Base-by-base conservation (phyloP, 805 yeast genomes). In the Torulaspora microellipsoides region DNA sequence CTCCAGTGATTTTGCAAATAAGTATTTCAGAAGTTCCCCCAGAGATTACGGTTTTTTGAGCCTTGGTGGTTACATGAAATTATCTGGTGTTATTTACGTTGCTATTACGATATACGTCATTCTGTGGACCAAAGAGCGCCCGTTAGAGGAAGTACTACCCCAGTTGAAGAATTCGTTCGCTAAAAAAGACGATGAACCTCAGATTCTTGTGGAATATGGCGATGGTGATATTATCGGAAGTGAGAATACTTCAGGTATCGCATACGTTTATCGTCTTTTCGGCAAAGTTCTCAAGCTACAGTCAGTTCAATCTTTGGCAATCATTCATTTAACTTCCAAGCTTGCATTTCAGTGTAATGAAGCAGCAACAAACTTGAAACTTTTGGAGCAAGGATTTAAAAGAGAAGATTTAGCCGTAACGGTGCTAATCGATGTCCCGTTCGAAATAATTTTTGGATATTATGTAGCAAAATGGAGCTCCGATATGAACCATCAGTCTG, bases 301-400 rank as follows among this genome's bases (percentile, higher is more conserved):
- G 9, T 80, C 86, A 47, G 83, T 93, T 35, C 89, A 80, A 60
- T 71, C 81, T 6, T 78, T 93, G 53, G 81, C 88, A 15, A 51
- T 80, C 2, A 77, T 93, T 8, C 90, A 89, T 56, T 64, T 93
- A 34, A 63, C 88, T 9, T 81, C 95, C 31, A 93, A 93, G 59
- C 73, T 91, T 45, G 98, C 96, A 2, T 93, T 93, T 64, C 96
- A 90, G 60, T 95, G 90, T 25, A 93, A 90, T 58, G 99, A 93
- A 64, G 89, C 93, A 7, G 97, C 95, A 25, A 93, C 98, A 1
- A 91, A 91, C 59, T 74, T 93, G 54, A 93, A 91, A 62, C 70
- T 93, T 15, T 69, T 93, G 5, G 99, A 93, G 60, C 83, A 83
- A 56, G 99, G 99, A 0, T 79, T 93, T 35, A 80, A 93, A 31